phyloP scores from a whole-genome alignment of 148 eudicot genomes.

The Silene latifolia region DNA sequence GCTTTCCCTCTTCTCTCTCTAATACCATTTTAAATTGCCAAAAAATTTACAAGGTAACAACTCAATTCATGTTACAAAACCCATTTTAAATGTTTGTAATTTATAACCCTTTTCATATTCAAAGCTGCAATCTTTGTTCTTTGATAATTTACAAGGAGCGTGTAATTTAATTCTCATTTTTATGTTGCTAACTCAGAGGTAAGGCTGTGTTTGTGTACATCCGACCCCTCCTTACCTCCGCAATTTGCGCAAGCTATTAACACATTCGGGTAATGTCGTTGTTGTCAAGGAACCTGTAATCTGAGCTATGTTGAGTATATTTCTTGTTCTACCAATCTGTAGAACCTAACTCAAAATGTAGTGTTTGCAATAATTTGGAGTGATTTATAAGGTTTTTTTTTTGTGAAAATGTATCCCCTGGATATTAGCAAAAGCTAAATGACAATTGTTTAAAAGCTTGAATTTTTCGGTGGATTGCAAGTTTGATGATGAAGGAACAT shows the following conservation, averaged over 20 bases:
- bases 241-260: too few species aligned
- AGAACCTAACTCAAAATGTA: not conserved
- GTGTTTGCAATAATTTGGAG: not conserved
- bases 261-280: too few species aligned
- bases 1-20: conserved; percentile 27
- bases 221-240: too few species aligned
- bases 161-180: too few species aligned
- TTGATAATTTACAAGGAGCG: not conserved
- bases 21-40: conserved; percentile 19
- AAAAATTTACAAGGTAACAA: conserved; percentile 16
- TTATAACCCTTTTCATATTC: conserved; percentile 1
- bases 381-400: not conserved
- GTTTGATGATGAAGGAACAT: too few species aligned
- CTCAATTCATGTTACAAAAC: not conserved
- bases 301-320: not conserved
- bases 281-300: not conserved
- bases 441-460: too few species aligned
- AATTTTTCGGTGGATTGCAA: too few species aligned
- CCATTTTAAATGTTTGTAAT: not conserved
- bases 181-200: too few species aligned
- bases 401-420: too few species aligned
- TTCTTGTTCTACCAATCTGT: not conserved
- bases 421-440: too few species aligned
- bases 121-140: conserved; percentile 12
- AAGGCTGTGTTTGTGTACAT: too few species aligned